Evolutionary conservation across 2,329 filamentous ascomycete species (phyloP).

Genomic region (Hypoxylon sp.): DNA sequence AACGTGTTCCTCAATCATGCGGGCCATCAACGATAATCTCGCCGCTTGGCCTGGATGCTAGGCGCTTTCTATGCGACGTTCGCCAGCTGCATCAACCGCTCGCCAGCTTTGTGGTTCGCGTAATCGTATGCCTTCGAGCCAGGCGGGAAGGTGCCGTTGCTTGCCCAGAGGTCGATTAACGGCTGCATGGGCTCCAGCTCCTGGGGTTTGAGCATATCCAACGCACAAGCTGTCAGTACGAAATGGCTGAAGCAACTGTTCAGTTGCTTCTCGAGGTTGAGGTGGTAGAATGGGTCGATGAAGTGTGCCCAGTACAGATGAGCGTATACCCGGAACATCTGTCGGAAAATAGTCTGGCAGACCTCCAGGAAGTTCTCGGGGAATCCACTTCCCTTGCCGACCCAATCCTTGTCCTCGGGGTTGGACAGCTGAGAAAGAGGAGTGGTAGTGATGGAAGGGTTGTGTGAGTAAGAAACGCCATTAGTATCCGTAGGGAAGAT

Average conservation of each 20-base stretch:
- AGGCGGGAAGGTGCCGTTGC: conserved; percentile 85
- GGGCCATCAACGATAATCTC: conserved; percentile 5
- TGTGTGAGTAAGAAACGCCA: conserved; percentile 71
- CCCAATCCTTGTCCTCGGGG: conserved; percentile 73
- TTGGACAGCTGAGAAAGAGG: conserved; percentile 70
- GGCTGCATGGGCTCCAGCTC: conserved; percentile 97
- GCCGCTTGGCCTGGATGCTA: conserved; percentile 2
- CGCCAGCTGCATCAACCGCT: conserved; percentile 63
- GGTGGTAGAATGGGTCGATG: conserved; percentile 81
- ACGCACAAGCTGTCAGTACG: conserved; percentile 78
- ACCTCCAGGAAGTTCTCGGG: conserved; percentile 88
- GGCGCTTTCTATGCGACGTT: conserved; percentile 35
- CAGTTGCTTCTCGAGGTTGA: conserved; percentile 81
- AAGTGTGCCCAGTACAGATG: conserved; percentile 99
- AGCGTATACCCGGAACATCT: conserved; percentile 98
- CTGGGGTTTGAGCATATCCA: conserved; percentile 85
- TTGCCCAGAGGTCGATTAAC: conserved; percentile 89
- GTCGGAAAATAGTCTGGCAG: conserved; percentile 92
- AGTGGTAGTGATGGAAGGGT: conserved; percentile 65
- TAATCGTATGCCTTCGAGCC: conserved; percentile 74
- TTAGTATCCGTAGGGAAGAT: conserved; percentile 91
- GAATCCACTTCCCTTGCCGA: conserved; percentile 93
- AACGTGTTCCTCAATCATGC: conserved; percentile 16
- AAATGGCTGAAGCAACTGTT: conserved; percentile 92
- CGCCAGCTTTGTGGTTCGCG: conserved; percentile 68